Conservation (phyloP, 305 asterid species). For the Solanum hybrid region DNA sequence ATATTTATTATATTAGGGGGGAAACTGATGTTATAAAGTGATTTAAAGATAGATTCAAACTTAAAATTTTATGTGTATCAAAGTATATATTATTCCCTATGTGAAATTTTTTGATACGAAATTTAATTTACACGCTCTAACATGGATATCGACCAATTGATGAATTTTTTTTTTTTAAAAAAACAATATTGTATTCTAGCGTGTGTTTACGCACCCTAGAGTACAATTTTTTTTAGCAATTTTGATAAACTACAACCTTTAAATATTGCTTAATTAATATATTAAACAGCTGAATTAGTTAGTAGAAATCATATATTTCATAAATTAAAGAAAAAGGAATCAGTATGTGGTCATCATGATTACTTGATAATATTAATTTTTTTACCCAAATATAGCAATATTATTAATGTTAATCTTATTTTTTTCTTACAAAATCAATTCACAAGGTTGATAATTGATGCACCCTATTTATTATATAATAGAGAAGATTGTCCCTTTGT, state of each 20-base stretch:
- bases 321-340: not conserved
- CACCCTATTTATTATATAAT: not conserved
- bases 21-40: not conserved
- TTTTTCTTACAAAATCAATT: not conserved
- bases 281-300: not conserved
- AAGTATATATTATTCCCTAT: too few relatives aligned
- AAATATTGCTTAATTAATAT: not conserved
- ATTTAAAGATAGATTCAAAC: not conserved
- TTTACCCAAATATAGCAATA: not conserved
- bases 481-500: not conserved
- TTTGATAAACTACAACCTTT: not conserved
- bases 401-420: not conserved
- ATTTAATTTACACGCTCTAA: not conserved
- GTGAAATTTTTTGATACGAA: too few relatives aligned
- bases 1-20: not conserved
- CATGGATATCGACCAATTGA: rapidly evolving
- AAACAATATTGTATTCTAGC: too few relatives aligned
- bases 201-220: not conserved
- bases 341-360: conserved; percentile 1
- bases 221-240: not conserved
- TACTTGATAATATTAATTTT: not conserved
- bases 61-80: not conserved
- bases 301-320: not conserved
- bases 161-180: too few relatives aligned
- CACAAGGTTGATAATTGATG: not conserved